Evolutionary conservation across 2,329 filamentous ascomycete species (phyloP), one percentile per base, ranked within the genome.

Genomic region (Microdochium nivale): DNA sequence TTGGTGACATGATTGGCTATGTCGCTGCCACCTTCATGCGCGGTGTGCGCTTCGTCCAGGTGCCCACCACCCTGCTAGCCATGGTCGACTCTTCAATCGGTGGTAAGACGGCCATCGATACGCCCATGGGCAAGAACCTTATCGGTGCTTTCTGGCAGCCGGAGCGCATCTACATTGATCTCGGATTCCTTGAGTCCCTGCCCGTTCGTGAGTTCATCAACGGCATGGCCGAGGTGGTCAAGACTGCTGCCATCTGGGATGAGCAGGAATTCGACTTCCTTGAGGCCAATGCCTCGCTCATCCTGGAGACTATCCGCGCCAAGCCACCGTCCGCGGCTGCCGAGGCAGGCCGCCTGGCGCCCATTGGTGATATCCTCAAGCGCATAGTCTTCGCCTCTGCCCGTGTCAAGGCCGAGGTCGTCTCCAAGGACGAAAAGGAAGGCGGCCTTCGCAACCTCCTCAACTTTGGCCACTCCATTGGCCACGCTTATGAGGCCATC

Each of bases 61-160:
- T 99, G 47, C 94, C 94, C 1, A 99, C 94, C 10, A 96, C 91
- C 0, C 76, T 99, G 52, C 78, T 99, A 50, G 84, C 94, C 57
- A 99, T 99, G 94, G 94, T 99, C 43, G 94, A 99, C 70, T 97
- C 92, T 47, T 96, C 90, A 35, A 97, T 99, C 65, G 94, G 94
- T 55, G 94, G 94, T 56, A 99, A 99, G 77, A 99, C 94, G 10
- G 94, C 94, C 52, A 97, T 99, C 68, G 94, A 99, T 66, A 95
- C 90, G 0, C 91, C 92, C 8, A 81, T 91, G 66, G 94, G 94
- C 54, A 99, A 99, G 77, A 99, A 99, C 66, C 73, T 99, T 55
- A 84, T 99, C 52, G 94, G 94, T 3, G 84, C 92, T 32, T 97
- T 99, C 70, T 97, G 92, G 91, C 94, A 99, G 67, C 94, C 94